Conservation (phyloP, 2,329 filamentous ascomycete species). For the Botryotinia convoluta region DNA sequence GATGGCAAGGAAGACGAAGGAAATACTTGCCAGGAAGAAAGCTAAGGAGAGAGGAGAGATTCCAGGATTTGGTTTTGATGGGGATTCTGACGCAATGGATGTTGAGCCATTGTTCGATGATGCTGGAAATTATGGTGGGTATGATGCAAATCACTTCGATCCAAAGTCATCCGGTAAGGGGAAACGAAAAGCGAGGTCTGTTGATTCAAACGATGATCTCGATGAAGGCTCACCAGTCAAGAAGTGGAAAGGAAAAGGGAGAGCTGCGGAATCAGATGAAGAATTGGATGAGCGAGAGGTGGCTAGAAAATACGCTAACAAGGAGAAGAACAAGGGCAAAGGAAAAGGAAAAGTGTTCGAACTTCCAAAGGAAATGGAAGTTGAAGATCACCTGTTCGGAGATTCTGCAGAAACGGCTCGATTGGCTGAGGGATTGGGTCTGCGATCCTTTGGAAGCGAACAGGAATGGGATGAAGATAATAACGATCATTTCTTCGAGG, state of each 20-base stretch:
- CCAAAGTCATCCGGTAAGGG: neutral
- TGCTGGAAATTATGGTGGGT: rapidly evolving
- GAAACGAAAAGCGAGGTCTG: neutral
- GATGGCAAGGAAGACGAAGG: conserved; percentile 8
- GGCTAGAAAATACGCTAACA: neutral
- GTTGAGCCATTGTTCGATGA: neutral
- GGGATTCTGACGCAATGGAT: neutral
- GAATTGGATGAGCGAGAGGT: neutral
- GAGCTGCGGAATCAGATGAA: neutral
- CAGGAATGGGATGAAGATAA: neutral
- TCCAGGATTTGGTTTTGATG: neutral
- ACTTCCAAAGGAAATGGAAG: neutral
- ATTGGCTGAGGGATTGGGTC: neutral
- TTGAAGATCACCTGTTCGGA: neutral
- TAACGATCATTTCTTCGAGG: neutral
- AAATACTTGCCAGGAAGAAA: neutral
- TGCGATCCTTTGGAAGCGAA: neutral
- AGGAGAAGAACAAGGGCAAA: neutral
- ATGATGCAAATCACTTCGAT: neutral
- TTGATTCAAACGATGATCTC: neutral
- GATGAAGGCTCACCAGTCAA: neutral
- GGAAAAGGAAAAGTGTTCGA: neutral
- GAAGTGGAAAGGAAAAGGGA: conserved; percentile 13
- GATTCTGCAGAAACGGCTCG: neutral
- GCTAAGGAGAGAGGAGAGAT: neutral